phyloP scores from a whole-genome alignment of 768 basidiomycete species.

The Tylopilus rubrobrunneus region DNA sequence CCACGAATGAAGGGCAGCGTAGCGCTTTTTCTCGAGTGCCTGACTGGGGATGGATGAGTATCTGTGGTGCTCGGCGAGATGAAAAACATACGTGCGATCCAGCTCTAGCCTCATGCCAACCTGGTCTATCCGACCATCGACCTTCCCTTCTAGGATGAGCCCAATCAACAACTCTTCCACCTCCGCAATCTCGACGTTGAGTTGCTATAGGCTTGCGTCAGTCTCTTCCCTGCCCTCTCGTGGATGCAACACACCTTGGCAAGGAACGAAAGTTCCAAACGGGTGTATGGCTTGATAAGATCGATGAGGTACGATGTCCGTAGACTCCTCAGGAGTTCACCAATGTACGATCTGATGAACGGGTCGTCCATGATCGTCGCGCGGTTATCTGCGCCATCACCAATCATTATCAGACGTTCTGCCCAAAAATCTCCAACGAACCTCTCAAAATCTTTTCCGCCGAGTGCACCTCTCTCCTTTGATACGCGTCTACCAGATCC shows the following conservation, averaged over 20 bases:
- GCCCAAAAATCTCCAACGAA: slow-evolving; percentile 29
- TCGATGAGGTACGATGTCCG: slow-evolving; percentile 97
- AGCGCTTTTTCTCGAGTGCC: slow-evolving; percentile 83
- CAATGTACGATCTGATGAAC: slow-evolving; percentile 95
- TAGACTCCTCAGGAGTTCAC: slow-evolving; percentile 89
- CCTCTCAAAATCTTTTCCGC: slow-evolving; percentile 95
- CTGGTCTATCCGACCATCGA: slow-evolving; percentile 96
- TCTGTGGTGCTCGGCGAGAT: not conserved
- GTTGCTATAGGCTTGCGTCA: slow-evolving; percentile 56
- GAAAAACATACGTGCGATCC: slow-evolving; percentile 63
- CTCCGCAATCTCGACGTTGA: slow-evolving; percentile 88
- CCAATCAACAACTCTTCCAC: slow-evolving; percentile 93
- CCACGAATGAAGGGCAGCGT: slow-evolving; percentile 78
- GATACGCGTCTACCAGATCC: slow-evolving; percentile 93
- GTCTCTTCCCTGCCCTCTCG: not conserved
- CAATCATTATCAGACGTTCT: not conserved
- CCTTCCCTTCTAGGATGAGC: slow-evolving; percentile 94
- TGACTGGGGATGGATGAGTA: slow-evolving; percentile 48
- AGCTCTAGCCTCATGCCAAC: slow-evolving; percentile 90
- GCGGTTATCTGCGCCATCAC: slow-evolving; percentile 64
- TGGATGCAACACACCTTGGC: slow-evolving; percentile 59
- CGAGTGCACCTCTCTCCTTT: slow-evolving; percentile 92
- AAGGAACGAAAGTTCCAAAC: slow-evolving; percentile 89
- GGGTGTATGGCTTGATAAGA: slow-evolving; percentile 95
- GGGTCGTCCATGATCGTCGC: slow-evolving; percentile 94